Evolutionary conservation across 257 asterid genomes (phyloP).

Genomic region (Solanum sitiens): DNA sequence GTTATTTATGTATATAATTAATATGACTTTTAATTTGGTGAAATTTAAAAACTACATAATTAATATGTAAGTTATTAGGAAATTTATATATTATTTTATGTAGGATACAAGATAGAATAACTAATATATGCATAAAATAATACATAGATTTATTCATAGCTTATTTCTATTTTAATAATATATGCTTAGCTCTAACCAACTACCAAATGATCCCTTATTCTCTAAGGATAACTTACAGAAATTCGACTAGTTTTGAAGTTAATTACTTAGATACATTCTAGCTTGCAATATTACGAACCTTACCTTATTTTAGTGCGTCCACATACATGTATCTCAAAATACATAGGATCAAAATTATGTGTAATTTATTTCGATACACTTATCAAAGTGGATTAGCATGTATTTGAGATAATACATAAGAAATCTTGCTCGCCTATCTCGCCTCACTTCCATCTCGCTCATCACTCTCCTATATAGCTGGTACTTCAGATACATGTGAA

Average conservation of each 20-base stretch:
- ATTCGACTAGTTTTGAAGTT: no score
- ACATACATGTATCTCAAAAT: not conserved
- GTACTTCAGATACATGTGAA: not conserved
- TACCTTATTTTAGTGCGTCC: not conserved
- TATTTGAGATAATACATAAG: not conserved
- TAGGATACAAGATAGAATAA: no score
- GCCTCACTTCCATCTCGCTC: not conserved
- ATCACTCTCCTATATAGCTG: not conserved
- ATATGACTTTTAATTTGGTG: not conserved
- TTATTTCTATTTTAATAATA: no score
- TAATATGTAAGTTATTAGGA: no score
- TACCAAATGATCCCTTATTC: not conserved
- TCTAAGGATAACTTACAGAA: not conserved
- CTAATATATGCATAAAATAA: not conserved
- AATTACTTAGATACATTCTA: not conserved
- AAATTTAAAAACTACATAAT: no score
- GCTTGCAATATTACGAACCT: no score
- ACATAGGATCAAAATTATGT: not conserved
- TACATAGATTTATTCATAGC: no score
- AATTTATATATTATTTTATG: no score
- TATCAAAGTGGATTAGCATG: not conserved
- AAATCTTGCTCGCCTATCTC: no score
- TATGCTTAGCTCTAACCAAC: rapidly evolving
- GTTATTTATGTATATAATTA: not conserved
- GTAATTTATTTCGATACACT: not conserved